Percentiles rank a stretch among this genome's conserved stretches.
These are phyloP conservation scores for Paramecium octaurelia DNA, from an alignment of 73 alveolate species.

Conservation along the genomic window DNA sequence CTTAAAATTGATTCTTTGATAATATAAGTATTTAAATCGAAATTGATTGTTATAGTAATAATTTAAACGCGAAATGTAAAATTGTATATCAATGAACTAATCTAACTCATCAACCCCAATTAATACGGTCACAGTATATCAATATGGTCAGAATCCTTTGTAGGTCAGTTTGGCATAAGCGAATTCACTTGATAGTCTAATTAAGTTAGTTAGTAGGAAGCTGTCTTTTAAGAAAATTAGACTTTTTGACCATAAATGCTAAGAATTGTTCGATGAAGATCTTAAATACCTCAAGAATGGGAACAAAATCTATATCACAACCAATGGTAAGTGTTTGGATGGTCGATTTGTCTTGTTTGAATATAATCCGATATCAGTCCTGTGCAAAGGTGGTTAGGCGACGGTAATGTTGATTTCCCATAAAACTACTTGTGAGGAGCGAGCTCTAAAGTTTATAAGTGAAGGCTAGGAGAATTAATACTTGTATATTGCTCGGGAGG, in stretches of 20 bases:
- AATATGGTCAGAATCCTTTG: not conserved
- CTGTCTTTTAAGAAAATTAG: not conserved
- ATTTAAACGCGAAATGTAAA: not conserved
- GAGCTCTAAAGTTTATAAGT: not conserved
- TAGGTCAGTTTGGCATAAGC: not conserved
- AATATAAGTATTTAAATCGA: not conserved
- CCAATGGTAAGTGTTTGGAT: not conserved
- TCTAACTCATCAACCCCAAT: not conserved
- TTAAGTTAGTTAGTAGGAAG: not conserved
- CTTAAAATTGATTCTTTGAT: not conserved
- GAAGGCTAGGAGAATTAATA: not conserved
- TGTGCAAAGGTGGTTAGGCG: not conserved
- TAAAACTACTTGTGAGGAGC: not conserved
- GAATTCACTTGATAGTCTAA: not conserved
- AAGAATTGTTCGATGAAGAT: not conserved
- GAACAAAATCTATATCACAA: not conserved
- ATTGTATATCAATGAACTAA: not conserved
- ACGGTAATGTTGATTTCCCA: not conserved
- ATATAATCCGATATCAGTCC: not conserved
- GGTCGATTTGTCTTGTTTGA: not conserved
- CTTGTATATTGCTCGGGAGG: slow-evolving; percentile 32
- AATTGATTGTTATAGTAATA: not conserved
- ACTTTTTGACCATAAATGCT: slow-evolving; percentile 3
- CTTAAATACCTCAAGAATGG: not conserved
- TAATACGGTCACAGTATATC: not conserved